Conservation (phyloP, 345 rosid species). For the Geranium brycei region DNA sequence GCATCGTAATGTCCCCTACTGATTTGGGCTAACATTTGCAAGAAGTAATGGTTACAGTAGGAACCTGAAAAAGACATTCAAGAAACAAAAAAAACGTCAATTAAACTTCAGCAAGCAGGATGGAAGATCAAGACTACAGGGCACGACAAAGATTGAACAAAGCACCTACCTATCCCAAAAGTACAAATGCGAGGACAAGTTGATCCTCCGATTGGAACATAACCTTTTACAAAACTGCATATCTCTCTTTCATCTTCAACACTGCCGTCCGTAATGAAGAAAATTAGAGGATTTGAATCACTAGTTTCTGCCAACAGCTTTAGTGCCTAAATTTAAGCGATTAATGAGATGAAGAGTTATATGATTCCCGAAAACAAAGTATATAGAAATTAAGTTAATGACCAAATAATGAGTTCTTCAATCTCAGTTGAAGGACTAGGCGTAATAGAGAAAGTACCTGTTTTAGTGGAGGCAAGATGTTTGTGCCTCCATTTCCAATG, state of each 20-base stretch:
- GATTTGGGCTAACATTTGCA: constrained; percentile 63
- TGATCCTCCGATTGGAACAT: constrained; percentile 21
- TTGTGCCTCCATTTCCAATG: constrained; percentile 53
- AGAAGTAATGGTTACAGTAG: constrained; percentile 80
- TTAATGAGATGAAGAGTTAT: neutral
- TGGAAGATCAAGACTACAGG: neutral
- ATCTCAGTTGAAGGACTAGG: too few species aligned
- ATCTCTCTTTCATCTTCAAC: constrained; percentile 78
- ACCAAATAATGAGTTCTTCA: neutral
- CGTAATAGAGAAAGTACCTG: constrained; percentile 30
- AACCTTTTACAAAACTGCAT: constrained; percentile 44
- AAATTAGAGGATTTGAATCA: constrained; percentile 52
- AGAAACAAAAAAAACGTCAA: neutral
- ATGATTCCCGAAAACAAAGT: neutral
- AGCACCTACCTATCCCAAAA: constrained; percentile 63
- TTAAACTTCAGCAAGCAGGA: too few species aligned
- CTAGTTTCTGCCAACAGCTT: constrained; percentile 45
- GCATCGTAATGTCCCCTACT: constrained; percentile 67
- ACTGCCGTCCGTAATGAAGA: constrained; percentile 82
- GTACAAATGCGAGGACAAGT: constrained; percentile 65
- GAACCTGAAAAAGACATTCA: constrained; percentile 30
- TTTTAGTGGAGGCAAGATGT: constrained; percentile 48
- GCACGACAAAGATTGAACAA: neutral
- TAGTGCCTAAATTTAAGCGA: constrained; percentile 45
- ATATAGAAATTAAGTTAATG: neutral